phyloP scores from a whole-genome alignment of 495 filamentous ascomycete species.

The Penicillium odoratum region DNA sequence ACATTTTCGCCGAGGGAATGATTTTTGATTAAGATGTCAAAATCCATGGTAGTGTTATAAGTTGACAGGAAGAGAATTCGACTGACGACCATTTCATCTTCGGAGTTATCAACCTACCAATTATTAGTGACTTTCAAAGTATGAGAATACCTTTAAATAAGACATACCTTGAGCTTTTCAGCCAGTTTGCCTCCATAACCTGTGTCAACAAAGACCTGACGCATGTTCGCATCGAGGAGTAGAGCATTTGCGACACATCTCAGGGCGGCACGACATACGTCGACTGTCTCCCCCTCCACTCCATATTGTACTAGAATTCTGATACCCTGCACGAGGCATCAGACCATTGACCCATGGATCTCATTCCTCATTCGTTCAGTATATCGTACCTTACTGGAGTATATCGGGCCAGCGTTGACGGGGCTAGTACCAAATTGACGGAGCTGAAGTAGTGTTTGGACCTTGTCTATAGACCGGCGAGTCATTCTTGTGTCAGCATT shows the following conservation, averaged over 20 bases:
- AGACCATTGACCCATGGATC: constrained; percentile 14
- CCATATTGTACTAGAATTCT: constrained; percentile 69
- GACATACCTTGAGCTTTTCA: constrained; percentile 61
- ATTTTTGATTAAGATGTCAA: constrained; percentile 66
- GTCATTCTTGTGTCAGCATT: not conserved
- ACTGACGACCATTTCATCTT: constrained; percentile 86
- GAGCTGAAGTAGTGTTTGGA: constrained; percentile 64
- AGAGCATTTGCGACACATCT: constrained; percentile 87
- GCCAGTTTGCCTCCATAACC: constrained; percentile 71
- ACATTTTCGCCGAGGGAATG: constrained; percentile 71
- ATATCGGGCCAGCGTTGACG: constrained; percentile 73
- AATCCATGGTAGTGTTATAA: constrained; percentile 72
- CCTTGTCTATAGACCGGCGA: constrained; percentile 52
- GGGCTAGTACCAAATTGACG: constrained; percentile 77
- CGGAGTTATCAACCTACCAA: constrained; percentile 63
- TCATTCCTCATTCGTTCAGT: not conserved
- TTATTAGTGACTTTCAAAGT: not conserved
- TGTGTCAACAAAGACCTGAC: constrained; percentile 81
- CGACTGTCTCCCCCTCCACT: constrained; percentile 58
- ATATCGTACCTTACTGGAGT: constrained; percentile 64
- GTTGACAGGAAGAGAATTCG: constrained; percentile 85
- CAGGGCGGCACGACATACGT: constrained; percentile 73
- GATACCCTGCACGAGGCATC: constrained; percentile 62
- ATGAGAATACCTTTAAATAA: constrained; percentile 12
- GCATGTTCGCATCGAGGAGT: constrained; percentile 65